Conservation (phyloP, 1,284 basidiomycete species). For the Ganoderma multipileum region DNA sequence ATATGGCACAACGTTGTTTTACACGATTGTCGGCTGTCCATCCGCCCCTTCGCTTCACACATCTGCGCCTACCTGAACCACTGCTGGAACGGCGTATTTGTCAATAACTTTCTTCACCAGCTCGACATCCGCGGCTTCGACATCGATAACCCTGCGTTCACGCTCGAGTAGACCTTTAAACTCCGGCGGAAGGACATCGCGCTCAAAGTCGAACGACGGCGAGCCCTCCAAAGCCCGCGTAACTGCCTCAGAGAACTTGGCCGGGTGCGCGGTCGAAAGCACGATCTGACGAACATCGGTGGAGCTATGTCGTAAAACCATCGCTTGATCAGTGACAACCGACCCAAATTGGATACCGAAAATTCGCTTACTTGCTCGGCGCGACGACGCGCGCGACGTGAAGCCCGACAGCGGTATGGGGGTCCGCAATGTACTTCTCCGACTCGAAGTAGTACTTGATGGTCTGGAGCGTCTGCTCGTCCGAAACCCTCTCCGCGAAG, state of each 20-base stretch:
- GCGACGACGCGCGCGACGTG: constrained; percentile 64
- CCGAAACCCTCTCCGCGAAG: constrained; percentile 85
- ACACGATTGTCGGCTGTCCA: not conserved
- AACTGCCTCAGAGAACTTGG: constrained; percentile 97
- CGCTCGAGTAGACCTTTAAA: constrained; percentile 82
- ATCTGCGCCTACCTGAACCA: constrained; percentile 24
- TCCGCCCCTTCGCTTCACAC: constrained; percentile 10
- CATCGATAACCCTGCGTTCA: constrained; percentile 79
- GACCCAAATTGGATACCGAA: constrained; percentile 5
- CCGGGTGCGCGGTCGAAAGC: constrained; percentile 96
- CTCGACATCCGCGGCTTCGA: constrained; percentile 69
- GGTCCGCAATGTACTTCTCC: constrained; percentile 89
- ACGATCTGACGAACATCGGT: constrained; percentile 76
- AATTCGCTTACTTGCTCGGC: constrained; percentile 37
- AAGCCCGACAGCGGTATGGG: constrained; percentile 97
- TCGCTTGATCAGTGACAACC: constrained; percentile 11
- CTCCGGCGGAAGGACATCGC: constrained; percentile 82
- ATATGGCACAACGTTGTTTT: not conserved
- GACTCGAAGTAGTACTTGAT: constrained; percentile 77
- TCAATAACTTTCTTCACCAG: constrained; percentile 79
- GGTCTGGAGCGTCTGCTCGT: constrained; percentile 86
- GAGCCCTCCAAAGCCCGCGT: constrained; percentile 69
- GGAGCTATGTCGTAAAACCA: constrained; percentile 46
- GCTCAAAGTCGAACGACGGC: constrained; percentile 78
- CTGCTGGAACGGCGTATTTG: constrained; percentile 27